Evolutionary conservation across 2,329 filamentous ascomycete species (phyloP).

Genomic region (Anisogramma anomala): DNA sequence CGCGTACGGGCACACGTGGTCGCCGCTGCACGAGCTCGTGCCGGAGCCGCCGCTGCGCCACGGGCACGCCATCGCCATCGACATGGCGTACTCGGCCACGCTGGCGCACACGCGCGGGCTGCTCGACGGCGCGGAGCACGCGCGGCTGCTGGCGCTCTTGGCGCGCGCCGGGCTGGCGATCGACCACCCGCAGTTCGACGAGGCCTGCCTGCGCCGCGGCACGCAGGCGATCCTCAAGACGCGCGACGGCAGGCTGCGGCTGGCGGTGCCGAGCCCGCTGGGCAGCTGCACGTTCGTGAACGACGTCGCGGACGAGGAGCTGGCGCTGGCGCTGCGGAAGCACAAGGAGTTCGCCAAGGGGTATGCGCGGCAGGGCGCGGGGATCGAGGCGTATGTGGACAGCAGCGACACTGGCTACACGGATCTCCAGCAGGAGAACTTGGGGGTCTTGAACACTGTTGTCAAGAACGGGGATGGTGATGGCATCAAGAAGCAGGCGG

Average conservation of each 20-base stretch:
- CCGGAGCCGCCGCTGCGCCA: constrained; percentile 58
- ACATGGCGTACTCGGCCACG: constrained; percentile 65
- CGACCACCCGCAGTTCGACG: constrained; percentile 58
- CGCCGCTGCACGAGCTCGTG: constrained; percentile 58
- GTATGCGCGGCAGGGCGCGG: constrained; percentile 52
- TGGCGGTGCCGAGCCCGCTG: constrained; percentile 57
- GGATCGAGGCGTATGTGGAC: constrained; percentile 59
- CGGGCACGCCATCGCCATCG: constrained; percentile 63
- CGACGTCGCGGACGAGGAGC: constrained; percentile 50
- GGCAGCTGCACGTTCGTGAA: constrained; percentile 59
- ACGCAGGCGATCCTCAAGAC: constrained; percentile 62
- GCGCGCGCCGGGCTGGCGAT: constrained; percentile 60
- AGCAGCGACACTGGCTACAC: constrained; percentile 53
- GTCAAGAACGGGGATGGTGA: constrained; percentile 24
- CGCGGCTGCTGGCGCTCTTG: constrained; percentile 53
- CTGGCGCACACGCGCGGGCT: constrained; percentile 52
- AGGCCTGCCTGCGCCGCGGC: constrained; percentile 51
- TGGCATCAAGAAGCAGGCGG: constrained; percentile 27
- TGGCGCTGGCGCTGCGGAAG: constrained; percentile 45
- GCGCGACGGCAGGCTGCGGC: constrained; percentile 54
- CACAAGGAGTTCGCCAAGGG: constrained; percentile 54
- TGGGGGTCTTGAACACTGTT: constrained; percentile 32
- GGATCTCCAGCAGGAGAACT: constrained; percentile 24
- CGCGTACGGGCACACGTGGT: constrained; percentile 66
- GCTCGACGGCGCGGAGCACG: constrained; percentile 48